phyloP scores from a whole-genome alignment of 139 green algal species.

The Ettlia oleoabundans region DNA sequence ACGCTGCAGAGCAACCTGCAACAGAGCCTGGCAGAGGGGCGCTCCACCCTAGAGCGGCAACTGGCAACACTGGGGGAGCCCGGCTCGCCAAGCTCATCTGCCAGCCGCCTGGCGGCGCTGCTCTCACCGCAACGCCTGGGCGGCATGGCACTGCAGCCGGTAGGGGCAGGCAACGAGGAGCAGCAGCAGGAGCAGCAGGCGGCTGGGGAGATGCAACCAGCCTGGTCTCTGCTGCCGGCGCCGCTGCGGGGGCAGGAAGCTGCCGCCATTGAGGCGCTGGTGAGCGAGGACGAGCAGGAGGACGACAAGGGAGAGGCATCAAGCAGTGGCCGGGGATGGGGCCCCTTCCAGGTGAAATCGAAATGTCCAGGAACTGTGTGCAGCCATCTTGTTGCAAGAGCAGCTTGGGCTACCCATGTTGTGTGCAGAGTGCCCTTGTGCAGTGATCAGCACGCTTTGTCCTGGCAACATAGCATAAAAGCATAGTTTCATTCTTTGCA shows the following conservation, averaged over 20 bases:
- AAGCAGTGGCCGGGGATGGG: slow-evolving; percentile 7
- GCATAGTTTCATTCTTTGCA: too few relatives aligned
- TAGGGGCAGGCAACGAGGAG: neutral
- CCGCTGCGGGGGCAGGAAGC: slow-evolving; percentile 30
- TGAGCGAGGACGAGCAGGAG: slow-evolving; percentile 29
- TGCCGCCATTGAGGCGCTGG: slow-evolving; percentile 35
- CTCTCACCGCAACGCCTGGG: slow-evolving; percentile 13
- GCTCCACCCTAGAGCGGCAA: slow-evolving; percentile 23
- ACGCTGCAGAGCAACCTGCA: slow-evolving; percentile 36
- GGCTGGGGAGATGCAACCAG: neutral
- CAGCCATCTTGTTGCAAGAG: too few relatives aligned
- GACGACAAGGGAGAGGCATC: neutral
- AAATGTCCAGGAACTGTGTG: too few relatives aligned
- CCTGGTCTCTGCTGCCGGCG: slow-evolving; percentile 37
- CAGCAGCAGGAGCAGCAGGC: neutral
- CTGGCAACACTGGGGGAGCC: slow-evolving; percentile 41
- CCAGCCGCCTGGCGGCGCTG: slow-evolving; percentile 27
- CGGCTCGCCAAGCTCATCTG: slow-evolving; percentile 23
- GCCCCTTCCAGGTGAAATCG: too few relatives aligned
- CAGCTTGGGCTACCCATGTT: too few relatives aligned
- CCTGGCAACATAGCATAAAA: too few relatives aligned
- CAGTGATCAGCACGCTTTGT: too few relatives aligned
- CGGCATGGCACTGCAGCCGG: neutral
- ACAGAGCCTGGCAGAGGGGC: slow-evolving; percentile 35
- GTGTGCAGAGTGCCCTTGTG: too few relatives aligned